phyloP scores from a whole-genome alignment of 2,329 filamentous ascomycete genomes.

The Microthyrium microscopicum region DNA sequence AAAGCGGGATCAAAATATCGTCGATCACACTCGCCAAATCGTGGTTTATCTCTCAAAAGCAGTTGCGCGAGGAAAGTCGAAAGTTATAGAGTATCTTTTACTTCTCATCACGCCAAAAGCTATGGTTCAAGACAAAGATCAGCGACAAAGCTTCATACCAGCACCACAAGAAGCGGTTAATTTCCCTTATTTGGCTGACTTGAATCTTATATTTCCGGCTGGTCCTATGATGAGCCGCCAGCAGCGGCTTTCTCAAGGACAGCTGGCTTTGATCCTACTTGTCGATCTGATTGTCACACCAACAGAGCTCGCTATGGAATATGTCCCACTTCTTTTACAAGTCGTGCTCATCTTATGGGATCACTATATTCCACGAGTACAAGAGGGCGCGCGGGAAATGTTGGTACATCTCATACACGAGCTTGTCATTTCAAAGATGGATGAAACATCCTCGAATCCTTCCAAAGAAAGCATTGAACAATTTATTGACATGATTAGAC shows the following conservation, averaged over 20 bases:
- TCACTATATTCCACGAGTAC: conserved; percentile 85
- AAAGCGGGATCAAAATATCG: conserved; percentile 90
- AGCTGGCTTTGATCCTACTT: conserved; percentile 79
- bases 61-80: conserved; percentile 66
- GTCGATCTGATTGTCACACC: conserved; percentile 95
- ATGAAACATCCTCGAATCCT: conserved; percentile 51
- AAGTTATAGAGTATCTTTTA: conserved; percentile 85
- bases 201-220: conserved; percentile 59
- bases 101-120: conserved; percentile 84
- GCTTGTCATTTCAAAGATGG: conserved; percentile 62
- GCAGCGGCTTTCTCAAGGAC: conserved; percentile 69
- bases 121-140: conserved; percentile 78
- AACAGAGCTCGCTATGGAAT: conserved; percentile 60
- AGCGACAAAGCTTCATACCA: conserved; percentile 15
- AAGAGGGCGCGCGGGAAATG: conserved; percentile 95
- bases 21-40: conserved; percentile 95
- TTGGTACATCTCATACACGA: conserved; percentile 95
- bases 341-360: conserved; percentile 93
- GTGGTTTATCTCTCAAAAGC: conserved; percentile 94
- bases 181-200: conserved; percentile 79
- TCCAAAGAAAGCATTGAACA: conserved; percentile 67
- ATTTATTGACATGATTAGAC: conserved; percentile 71
- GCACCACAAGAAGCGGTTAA: conserved; percentile 56
- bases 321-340: conserved; percentile 73
- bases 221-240: conserved; percentile 51